A percentile compares a stretch with the other conserved stretches of the same genome.
These are phyloP conservation scores for Coemansia sp. DNA, from an alignment of 192 early-diverging fungal species.

Conservation along the genomic window DNA sequence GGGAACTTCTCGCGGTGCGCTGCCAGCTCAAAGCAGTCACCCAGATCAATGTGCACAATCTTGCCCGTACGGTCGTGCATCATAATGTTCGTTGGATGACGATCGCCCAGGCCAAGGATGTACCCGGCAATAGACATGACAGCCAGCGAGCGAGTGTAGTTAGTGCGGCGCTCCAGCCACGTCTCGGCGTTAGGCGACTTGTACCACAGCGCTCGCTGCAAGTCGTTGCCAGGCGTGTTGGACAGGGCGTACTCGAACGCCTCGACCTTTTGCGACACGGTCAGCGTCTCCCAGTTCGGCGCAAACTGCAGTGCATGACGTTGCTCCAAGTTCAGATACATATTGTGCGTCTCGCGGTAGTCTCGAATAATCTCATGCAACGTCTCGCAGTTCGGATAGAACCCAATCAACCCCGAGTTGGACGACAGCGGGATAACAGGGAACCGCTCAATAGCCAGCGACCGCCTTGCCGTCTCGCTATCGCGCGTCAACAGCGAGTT, in stretches of 20 bases:
- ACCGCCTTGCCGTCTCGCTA: slow-evolving; percentile 86
- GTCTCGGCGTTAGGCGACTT: slow-evolving; percentile 95
- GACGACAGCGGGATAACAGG: slow-evolving; percentile 93
- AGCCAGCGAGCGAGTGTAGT: slow-evolving; percentile 92
- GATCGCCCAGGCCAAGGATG: slow-evolving; percentile 94
- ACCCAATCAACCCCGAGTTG: slow-evolving; percentile 94
- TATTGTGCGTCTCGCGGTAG: slow-evolving; percentile 82
- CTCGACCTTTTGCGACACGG: slow-evolving; percentile 88
- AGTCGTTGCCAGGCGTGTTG: slow-evolving; percentile 88
- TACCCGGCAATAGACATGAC: slow-evolving; percentile 99
- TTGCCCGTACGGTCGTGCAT: slow-evolving; percentile 86
- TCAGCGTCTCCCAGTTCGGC: slow-evolving; percentile 87
- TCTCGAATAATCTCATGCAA: slow-evolving; percentile 84
- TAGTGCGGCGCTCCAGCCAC: slow-evolving; percentile 94
- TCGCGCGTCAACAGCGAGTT: slow-evolving; percentile 85
- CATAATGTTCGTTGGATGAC: slow-evolving; percentile 97
- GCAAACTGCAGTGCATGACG: slow-evolving; percentile 84
- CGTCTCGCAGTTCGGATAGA: slow-evolving; percentile 89
- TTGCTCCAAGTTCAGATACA: slow-evolving; percentile 86
- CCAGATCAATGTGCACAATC: slow-evolving; percentile 97
- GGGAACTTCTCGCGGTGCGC: slow-evolving; percentile 94
- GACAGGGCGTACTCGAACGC: slow-evolving; percentile 93
- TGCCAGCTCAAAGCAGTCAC: slow-evolving; percentile 97
- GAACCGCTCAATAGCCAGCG: slow-evolving; percentile 88
- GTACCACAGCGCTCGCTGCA: slow-evolving; percentile 92